Base-by-base conservation (phyloP, 2,329 filamentous ascomycete genomes). In the Cercospora janseana region DNA sequence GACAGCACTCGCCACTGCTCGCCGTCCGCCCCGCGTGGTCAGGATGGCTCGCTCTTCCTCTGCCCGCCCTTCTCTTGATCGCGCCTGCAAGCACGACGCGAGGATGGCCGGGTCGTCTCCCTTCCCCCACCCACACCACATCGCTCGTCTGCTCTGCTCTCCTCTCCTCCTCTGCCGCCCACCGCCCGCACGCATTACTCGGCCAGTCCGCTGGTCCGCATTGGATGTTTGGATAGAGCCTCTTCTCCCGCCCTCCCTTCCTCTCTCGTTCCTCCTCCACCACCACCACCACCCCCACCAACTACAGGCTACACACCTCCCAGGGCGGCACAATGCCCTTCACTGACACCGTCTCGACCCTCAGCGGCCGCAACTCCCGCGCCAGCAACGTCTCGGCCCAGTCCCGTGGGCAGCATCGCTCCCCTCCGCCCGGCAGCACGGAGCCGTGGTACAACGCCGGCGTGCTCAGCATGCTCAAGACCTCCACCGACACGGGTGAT, bases 401-500 rank as follows among this genome's bases (percentile, higher is more conserved):
- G 28, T 59, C 60, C 21, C 58, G 58, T 38, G 60, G 61, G 13
- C 28, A 64, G 42, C 41, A 53, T 42, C 49, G 55, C 60, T 65
- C 51, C 64, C 62, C 65, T 13, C 48, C 57, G 55, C 51, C 62
- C 57, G 54, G 45, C 58, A 60, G 50, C 49, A 54, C 58, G 61
- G 54, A 63, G 60, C 53, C 63, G 63, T 43, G 65, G 63, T 46
- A 60, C 57, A 65, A 67, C 49, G 70, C 70, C 20, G 72, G 70
- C 31, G 69, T 77, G 52, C 65, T 73, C 63, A 74, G 71, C 55
- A 77, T 77, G 75, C 71, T 77, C 48, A 71, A 72, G 51, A 76
- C 73, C 8, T 71, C 70, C 6, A 77, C 72, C 1, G 75, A 77
- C 58, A 69, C 74, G 41, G 73, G 74, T 43, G 70, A 75, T 53